A percentile compares a stretch with the other conserved stretches of the same genome.
These are phyloP conservation scores for Malassezia slooffiae DNA, from an alignment of 1,284 basidiomycete genomes.

Conservation along the genomic window DNA sequence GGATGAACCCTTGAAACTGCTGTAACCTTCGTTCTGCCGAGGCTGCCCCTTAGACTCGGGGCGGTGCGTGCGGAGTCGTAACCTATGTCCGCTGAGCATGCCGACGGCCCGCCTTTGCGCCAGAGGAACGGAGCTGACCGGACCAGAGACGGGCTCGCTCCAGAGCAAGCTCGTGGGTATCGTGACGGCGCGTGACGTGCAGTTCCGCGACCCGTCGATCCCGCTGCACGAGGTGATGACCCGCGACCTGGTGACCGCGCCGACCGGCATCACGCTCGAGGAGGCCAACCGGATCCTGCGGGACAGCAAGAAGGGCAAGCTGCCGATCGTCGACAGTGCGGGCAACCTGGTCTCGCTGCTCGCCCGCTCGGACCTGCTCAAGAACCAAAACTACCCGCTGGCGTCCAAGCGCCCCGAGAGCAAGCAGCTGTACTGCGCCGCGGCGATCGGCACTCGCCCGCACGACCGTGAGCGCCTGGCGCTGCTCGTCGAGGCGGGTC, in stretches of 20 bases:
- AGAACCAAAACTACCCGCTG: slow-evolving; percentile 93
- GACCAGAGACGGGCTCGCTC: slow-evolving; percentile 73
- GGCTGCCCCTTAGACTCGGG: slow-evolving; percentile 55
- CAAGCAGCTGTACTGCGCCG: slow-evolving; percentile 94
- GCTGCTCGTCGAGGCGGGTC: slow-evolving; percentile 79
- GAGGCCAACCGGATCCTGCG: slow-evolving; percentile 92
- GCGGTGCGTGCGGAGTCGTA: slow-evolving; percentile 61
- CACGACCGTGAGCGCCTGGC: slow-evolving; percentile 74
- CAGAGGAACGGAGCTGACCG: slow-evolving; percentile 18
- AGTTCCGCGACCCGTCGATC: slow-evolving; percentile 67
- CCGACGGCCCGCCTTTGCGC: neutral
- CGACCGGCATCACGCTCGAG: slow-evolving; percentile 56
- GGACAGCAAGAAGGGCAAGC: slow-evolving; percentile 93
- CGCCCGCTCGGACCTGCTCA: slow-evolving; percentile 80
- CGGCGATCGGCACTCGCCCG: slow-evolving; percentile 88
- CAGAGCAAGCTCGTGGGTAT: slow-evolving; percentile 83
- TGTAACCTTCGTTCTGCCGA: slow-evolving; percentile 82
- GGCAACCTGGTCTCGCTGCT: slow-evolving; percentile 39
- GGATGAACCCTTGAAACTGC: slow-evolving; percentile 52
- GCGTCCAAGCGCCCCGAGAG: slow-evolving; percentile 81
- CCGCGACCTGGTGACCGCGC: slow-evolving; percentile 41
- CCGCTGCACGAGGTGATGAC: slow-evolving; percentile 86
- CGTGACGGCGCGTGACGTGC: slow-evolving; percentile 89
- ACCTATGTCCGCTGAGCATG: slow-evolving; percentile 48
- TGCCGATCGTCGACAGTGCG: slow-evolving; percentile 51